Base-by-base conservation (phyloP, 495 filamentous ascomycete genomes). In the Poronia punctata region DNA sequence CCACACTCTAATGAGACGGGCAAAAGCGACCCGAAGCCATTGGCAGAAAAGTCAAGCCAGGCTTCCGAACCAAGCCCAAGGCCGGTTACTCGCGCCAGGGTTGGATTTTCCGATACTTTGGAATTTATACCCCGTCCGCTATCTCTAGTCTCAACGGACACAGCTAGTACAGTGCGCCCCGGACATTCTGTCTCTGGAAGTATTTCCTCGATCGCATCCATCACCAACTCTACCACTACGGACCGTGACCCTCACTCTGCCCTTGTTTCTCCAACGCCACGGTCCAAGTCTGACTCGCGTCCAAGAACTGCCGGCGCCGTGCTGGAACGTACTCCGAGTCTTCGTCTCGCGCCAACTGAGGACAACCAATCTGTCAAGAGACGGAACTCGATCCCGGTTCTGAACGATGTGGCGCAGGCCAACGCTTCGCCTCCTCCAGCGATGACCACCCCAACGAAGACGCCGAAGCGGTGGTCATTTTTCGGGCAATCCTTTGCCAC, bases 111-210 rank as follows among this genome's bases (percentile, higher is more conserved):
- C 0, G 70, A 82, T 50, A 68, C 66, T 8, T 56, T 80, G 2
- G 83, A 83, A 48, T 82, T 74, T 49, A 85, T 85, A 41, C 80
- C 82, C 5, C 76, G 83, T 7, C 84, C 83, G 0, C 57, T 84
- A 6, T 88, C 85, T 7, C 69, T 83, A 6, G 72, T 85, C 6
- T 90, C 84, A 2, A 81, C 77, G 6, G 83, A 88, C 43, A 81
- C 82, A 0, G 79, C 82, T 30, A 85, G 77, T 47, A 86, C 74
- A 3, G 62, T 80, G 14, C 71, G 78, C 21, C 78, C 68, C 8
- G 71, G 70, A 30, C 77, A 86, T 50, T 80, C 76, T 11, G 67
- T 81, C 18, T 74, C 76, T 7, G 75, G 74, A 18, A 82, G 76
- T 43, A 72, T 82, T 5, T 80, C 76, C 1, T 82, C 82, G 2